phyloP scores from a whole-genome alignment of 345 rosid genomes.

The Rubroshorea leprosula region DNA sequence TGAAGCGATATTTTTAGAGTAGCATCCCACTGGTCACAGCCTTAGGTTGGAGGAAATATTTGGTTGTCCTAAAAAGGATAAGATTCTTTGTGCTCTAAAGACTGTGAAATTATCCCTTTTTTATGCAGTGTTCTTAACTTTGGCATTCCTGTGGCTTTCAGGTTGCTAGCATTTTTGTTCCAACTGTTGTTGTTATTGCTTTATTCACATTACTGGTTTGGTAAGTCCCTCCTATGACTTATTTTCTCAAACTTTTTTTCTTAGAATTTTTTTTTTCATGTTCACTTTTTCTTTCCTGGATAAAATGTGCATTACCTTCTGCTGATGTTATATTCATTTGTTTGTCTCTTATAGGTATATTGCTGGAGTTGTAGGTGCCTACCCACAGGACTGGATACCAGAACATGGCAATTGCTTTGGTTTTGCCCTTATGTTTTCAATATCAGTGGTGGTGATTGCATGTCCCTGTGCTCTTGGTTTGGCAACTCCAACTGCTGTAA shows the following conservation, averaged over 20 bases:
- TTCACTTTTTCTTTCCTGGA: not conserved
- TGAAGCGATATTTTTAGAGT: not conserved
- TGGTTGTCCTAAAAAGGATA: not conserved
- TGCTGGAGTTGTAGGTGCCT: constrained; percentile 65
- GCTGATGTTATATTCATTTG: constrained; percentile 2
- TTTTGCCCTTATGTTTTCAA: constrained; percentile 83
- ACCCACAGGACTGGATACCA: constrained; percentile 79
- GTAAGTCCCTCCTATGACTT: constrained; percentile 34
- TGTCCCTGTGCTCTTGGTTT: constrained; percentile 96
- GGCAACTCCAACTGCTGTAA: constrained; percentile 96
- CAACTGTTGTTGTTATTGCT: constrained; percentile 64
- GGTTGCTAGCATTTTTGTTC: constrained; percentile 95
- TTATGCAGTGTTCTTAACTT: not conserved
- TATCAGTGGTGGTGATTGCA: constrained; percentile 89
- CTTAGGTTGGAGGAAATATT: not conserved
- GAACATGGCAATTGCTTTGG: constrained; percentile 69
- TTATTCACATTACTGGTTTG: constrained; percentile 67
- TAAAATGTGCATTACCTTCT: not conserved
- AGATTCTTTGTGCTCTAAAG: too few relatives aligned
- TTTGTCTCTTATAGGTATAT: constrained; percentile 47
- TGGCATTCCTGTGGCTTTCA: constrained; percentile 27
- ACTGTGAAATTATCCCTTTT: not conserved
- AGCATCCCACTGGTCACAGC: too few relatives aligned
- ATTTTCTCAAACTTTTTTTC: too few relatives aligned
- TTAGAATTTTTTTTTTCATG: not conserved